Evolutionary conservation across 164 flowering plant species (phyloP).

Genomic region (Macadamia integrifolia): DNA sequence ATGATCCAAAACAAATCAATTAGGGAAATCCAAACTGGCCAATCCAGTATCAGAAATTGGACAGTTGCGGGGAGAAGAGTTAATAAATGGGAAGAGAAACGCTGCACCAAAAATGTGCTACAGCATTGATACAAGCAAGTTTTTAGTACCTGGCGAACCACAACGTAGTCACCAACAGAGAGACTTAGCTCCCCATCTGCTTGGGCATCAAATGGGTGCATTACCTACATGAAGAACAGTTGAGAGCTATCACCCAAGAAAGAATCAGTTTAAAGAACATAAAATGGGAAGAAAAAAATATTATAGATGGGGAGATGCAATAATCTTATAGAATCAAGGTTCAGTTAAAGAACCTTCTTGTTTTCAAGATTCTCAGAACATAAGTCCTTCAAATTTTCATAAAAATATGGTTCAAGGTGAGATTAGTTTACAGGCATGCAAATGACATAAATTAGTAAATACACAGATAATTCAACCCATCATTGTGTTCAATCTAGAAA

Average conservation of each 20-base stretch:
- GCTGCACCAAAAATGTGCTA: background rate
- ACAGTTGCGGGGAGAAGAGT: background rate
- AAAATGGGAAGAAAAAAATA: background rate
- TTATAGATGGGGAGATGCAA: too few species aligned
- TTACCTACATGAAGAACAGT: conserved; percentile 35
- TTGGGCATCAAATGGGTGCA: conserved; percentile 82
- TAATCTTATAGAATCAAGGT: too few species aligned
- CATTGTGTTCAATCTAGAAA: too few species aligned
- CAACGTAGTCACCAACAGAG: conserved; percentile 53
- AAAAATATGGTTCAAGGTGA: too few species aligned
- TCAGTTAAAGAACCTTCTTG: too few species aligned
- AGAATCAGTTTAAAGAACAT: background rate
- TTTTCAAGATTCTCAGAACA: too few species aligned
- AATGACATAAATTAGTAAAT: too few species aligned
- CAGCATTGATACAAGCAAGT: background rate
- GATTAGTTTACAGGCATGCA: too few species aligned
- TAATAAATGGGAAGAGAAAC: background rate
- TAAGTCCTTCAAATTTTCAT: too few species aligned
- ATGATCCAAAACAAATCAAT: too few species aligned
- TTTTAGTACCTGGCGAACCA: conserved; percentile 59
- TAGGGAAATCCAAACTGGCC: too few species aligned
- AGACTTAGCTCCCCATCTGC: conserved; percentile 75
- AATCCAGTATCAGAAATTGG: background rate
- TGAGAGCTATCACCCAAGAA: background rate
- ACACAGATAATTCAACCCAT: too few species aligned